Base-by-base conservation (phyloP, 768 basidiomycete genomes). In the Naganishia onofrii region DNA sequence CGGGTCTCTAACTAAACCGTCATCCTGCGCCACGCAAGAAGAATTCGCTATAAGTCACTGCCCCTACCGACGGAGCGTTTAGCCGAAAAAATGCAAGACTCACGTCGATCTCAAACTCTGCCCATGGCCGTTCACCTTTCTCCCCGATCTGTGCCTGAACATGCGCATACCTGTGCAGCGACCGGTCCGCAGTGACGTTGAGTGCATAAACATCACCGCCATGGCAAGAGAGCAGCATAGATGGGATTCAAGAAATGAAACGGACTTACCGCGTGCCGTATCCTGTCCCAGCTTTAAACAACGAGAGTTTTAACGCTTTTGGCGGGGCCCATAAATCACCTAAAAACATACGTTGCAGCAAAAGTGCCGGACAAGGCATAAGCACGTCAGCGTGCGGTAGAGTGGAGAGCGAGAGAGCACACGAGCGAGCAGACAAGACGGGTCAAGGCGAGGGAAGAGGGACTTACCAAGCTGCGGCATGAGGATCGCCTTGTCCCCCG, bases 391-490 rank as follows among this genome's bases (percentile, higher is more conserved):
- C 48, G n/a, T 51, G 48, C 48, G 13, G 48, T 17, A 38, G 8
- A n/a, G 15, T 5, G n/a, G 15, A 31, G n/a, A 31, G 29, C 36
- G 2, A 32, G 9, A 17, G 46, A 31, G 44, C 36, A 13, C 10
- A 56, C 44, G n/a, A 19, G n/a, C n/a, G n/a, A n/a, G n/a, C n/a
- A n/a, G n/a, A 36, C 34, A 5, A 36, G 4, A 4, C 34, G 34
- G 21, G 44, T 28, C 2, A 42, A 42, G 15, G 4, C 26, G 36
- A 34, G 26, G 19, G n/a, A 34, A 28, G 58, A 26, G 1, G 4
- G 51, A 72, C 75, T 66, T 17, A 76, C 79, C 79, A 7, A 81
- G 70, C 55, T 81, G 80, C 42, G 80, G 78, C 77, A 78, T 79
- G 8, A 81, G 70, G 3, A 81, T 74, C 3, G 77, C 77, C 32